phyloP scores from a whole-genome alignment of 2,329 filamentous ascomycete genomes.

The Fusarium staphyleae region DNA sequence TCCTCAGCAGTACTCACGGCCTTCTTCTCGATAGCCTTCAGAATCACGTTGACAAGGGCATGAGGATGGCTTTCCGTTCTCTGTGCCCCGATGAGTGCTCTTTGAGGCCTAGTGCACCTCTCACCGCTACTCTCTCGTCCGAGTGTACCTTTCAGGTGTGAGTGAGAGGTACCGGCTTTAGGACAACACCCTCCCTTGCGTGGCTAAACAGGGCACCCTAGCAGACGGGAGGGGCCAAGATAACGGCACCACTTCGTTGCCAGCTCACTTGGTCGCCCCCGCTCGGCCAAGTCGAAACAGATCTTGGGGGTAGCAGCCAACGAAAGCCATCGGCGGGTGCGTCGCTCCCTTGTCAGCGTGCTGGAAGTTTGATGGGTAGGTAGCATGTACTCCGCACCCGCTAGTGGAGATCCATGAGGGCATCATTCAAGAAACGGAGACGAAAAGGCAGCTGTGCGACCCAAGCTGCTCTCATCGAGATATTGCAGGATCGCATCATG shows the following conservation, averaged over 20 bases:
- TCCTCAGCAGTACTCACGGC: conserved; percentile 7
- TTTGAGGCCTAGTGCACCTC: conserved; percentile 39
- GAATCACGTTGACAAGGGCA: conserved; percentile 15
- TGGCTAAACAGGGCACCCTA: conserved; percentile 30
- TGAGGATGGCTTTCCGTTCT: conserved; percentile 20
- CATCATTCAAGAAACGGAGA: conserved; percentile 27
- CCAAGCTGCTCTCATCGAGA: conserved; percentile 34
- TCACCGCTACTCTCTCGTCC: conserved; percentile 40
- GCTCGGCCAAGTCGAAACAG: conserved; percentile 37
- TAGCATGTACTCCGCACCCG: conserved; percentile 39
- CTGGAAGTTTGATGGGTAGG: conserved; percentile 28
- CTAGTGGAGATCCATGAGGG: conserved; percentile 34
- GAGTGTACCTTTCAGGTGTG: conserved; percentile 35
- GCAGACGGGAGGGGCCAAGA: conserved; percentile 26
- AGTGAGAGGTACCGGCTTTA: conserved; percentile 33
- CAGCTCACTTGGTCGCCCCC: conserved; percentile 39
- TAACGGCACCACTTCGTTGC: conserved; percentile 41
- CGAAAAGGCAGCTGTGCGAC: conserved; percentile 29
- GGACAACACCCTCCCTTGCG: conserved; percentile 36
- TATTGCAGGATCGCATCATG: conserved; percentile 41
- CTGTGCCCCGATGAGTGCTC: conserved; percentile 32
- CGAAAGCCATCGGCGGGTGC: conserved; percentile 34
- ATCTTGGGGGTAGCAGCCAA: conserved; percentile 37
- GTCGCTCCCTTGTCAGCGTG: conserved; percentile 35
- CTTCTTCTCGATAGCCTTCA: conserved; percentile 5